A percentile compares a stretch with the other conserved stretches of the same genome.
Conservation (phyloP, 2,329 filamentous ascomycete species). For the Fusarium protoensiforme region DNA sequence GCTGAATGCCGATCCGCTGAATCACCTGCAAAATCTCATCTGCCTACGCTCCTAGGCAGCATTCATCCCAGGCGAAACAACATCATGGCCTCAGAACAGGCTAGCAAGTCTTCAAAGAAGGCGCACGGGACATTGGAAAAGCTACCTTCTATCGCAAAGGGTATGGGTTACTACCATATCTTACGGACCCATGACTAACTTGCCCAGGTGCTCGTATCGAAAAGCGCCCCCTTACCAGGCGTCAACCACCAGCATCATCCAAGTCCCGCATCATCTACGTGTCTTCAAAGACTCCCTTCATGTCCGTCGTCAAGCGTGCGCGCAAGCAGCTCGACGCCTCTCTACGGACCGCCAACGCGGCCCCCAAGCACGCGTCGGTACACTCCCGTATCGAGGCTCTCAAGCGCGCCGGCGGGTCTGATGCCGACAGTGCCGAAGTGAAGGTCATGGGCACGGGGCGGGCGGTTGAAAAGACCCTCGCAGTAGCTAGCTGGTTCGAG, state of each 20-base stretch:
- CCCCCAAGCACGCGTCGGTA: conserved; percentile 60
- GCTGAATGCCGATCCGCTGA: background rate
- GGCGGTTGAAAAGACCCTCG: conserved; percentile 72
- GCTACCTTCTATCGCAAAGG: conserved; percentile 49
- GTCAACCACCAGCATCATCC: conserved; percentile 55
- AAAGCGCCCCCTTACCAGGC: conserved; percentile 59
- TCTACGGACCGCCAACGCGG: conserved; percentile 54
- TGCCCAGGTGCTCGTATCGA: conserved; percentile 59
- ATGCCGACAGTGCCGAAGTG: conserved; percentile 55
- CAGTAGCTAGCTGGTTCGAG: conserved; percentile 73
- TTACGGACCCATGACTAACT: background rate
- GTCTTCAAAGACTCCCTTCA: conserved; percentile 72
- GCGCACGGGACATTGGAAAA: conserved; percentile 45
- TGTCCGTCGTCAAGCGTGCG: conserved; percentile 73
- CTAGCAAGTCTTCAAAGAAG: conserved; percentile 15
- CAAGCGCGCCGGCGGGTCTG: conserved; percentile 45
- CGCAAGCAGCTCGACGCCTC: conserved; percentile 70
- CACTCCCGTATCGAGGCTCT: conserved; percentile 59
- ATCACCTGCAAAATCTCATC: conserved; percentile 4
- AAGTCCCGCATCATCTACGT: conserved; percentile 70
- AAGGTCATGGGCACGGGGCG: conserved; percentile 73
- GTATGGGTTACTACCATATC: conserved; percentile 24
- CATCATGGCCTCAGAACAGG: conserved; percentile 38
- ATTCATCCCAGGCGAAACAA: background rate
- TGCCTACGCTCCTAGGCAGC: conserved; percentile 30